Evolutionary conservation across 805 yeast species (phyloP).

Genomic region (Starmera quercuum): DNA sequence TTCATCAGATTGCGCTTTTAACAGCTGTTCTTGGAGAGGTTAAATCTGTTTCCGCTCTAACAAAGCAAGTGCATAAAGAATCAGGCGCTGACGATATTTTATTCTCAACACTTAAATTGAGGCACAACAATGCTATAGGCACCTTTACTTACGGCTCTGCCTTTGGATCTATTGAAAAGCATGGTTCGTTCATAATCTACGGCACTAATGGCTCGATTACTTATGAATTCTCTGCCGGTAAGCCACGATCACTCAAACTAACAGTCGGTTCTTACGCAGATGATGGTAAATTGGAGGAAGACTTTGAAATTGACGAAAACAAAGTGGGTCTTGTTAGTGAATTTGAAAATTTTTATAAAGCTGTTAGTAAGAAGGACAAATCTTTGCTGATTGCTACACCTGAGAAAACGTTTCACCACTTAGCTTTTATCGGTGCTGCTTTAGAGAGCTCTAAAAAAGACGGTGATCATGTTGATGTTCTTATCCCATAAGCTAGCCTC

Average conservation of each 20-base stretch:
- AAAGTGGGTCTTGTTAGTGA: conserved; percentile 52
- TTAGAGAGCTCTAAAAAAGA: conserved; percentile 55
- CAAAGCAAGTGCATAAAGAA: conserved; percentile 67
- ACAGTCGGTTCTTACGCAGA: conserved; percentile 19
- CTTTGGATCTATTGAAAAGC: conserved; percentile 73
- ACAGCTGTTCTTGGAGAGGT: conserved; percentile 78
- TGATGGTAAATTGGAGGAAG: conserved; percentile 14
- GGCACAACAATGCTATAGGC: conserved; percentile 61
- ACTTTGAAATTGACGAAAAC: conserved; percentile 25
- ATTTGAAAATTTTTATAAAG: conserved; percentile 47
- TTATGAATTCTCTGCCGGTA: conserved; percentile 49
- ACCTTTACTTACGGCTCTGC: conserved; percentile 84
- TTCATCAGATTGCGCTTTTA: conserved; percentile 84
- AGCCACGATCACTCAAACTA: conserved; percentile 29
- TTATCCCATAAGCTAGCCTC: too few relatives aligned
- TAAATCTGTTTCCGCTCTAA: conserved; percentile 62
- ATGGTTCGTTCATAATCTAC: conserved; percentile 57
- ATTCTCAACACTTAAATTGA: conserved; percentile 58
- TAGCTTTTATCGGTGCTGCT: conserved; percentile 84
- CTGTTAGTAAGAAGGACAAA: conserved; percentile 60
- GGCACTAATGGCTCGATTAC: conserved; percentile 75
- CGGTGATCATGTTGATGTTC: conserved; percentile 43
- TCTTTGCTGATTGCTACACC: conserved; percentile 52
- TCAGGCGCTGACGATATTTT: conserved; percentile 81
- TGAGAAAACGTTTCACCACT: conserved; percentile 80